Conservation (phyloP, 371 early-diverging fungal genomes). For the Lichtheimia corymbifera region DNA sequence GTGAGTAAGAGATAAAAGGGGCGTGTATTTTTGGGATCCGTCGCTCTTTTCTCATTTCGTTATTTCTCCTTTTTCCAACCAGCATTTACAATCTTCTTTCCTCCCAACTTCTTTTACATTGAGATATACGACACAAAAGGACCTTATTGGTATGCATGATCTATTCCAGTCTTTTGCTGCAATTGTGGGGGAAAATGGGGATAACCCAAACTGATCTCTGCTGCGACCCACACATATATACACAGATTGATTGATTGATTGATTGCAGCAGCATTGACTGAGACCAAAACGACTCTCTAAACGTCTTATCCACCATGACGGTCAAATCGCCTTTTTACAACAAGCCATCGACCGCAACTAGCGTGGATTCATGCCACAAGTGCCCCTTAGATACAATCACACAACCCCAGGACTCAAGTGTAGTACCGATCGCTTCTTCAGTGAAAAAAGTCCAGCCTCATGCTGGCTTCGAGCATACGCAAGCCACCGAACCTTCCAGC, state of each 20-base stretch:
- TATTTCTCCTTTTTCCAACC: conserved; percentile 5
- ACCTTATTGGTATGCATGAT: neutral
- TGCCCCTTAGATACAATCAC: conserved; percentile 36
- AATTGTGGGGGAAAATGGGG: neutral
- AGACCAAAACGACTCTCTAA: neutral
- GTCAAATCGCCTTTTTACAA: conserved; percentile 56
- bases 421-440: conserved; percentile 20
- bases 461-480: conserved; percentile 48
- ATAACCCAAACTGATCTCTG: too few relatives aligned
- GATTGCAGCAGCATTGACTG: neutral
- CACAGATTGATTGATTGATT: neutral
- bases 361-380: conserved; percentile 56
- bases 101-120: neutral
- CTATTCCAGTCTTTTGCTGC: neutral
- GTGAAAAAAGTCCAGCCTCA: conserved; percentile 30
- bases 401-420: conserved; percentile 21
- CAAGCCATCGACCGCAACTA: conserved; percentile 54
- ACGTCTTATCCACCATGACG: conserved; percentile 35
- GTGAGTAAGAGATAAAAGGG: conserved; percentile 10
- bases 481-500: conserved; percentile 43
- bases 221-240: neutral
- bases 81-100: neutral
- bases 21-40: conserved; percentile 3
- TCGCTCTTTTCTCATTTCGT: conserved; percentile 5
- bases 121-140: neutral